phyloP scores from a whole-genome alignment of 495 filamentous ascomycete species.

The Melanomma pulvis-pyrius region DNA sequence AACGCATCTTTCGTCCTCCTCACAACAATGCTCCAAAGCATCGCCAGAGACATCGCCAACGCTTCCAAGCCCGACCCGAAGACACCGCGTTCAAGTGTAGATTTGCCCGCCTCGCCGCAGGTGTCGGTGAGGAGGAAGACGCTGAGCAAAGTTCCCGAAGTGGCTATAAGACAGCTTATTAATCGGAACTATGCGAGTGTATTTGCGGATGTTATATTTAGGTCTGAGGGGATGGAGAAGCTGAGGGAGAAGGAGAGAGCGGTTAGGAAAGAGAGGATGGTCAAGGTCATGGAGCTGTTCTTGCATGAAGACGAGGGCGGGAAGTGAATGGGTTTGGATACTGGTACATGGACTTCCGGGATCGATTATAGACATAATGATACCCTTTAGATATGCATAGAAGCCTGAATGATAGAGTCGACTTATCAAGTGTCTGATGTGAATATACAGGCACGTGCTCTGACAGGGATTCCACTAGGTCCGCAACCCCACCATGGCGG shows the following conservation, averaged over 20 bases:
- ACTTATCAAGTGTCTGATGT: too few relatives aligned
- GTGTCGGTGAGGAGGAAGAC: conserved; percentile 31
- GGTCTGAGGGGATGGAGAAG: conserved; percentile 6
- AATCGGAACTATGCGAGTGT: conserved; percentile 37
- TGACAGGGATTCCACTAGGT: neutral
- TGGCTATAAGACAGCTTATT: conserved; percentile 39
- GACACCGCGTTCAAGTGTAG: conserved; percentile 34
- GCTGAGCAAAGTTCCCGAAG: conserved; percentile 37
- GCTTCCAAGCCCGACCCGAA: conserved; percentile 27
- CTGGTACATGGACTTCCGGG: neutral
- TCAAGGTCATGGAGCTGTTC: conserved; percentile 37
- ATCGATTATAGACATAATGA: neutral
- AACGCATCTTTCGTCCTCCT: conserved; percentile 86
- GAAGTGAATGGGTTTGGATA: neutral
- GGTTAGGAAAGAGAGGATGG: conserved; percentile 33
- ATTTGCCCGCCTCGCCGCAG: conserved; percentile 34
- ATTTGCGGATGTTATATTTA: conserved; percentile 36
- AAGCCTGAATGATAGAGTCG: neutral
- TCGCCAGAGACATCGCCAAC: conserved; percentile 38
- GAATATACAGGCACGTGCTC: neutral
- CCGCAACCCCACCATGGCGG: conserved; percentile 1
- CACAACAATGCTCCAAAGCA: conserved; percentile 67
- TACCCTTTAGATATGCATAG: neutral
- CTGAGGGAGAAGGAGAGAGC: conserved; percentile 33
- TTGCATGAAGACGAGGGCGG: conserved; percentile 8